Evolutionary conservation across 805 yeast genomes (phyloP), one percentile per base, ranked within the genome.

Genomic region (Phaffomyces opuntiae): DNA sequence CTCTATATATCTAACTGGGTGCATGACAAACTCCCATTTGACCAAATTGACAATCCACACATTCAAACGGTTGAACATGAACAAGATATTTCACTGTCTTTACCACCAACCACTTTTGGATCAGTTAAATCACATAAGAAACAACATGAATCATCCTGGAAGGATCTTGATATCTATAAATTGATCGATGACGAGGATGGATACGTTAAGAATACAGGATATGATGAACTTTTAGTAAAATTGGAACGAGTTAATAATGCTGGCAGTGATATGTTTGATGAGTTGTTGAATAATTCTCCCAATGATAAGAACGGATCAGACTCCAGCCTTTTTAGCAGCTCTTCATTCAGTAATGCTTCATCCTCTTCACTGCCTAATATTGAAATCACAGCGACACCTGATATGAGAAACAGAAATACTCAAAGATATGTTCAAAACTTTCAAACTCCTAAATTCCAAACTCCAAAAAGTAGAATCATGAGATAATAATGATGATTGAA

Each of bases 1-100:
- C 64, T 41, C 49, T 69, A 51, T 54, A 62, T 55, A 62, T 66
- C 52, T 38, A 61, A 56, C 39, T 61, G 65, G 65, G 50, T 52
- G 6, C 52, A 48, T n/a, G 64, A 60, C 40, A 52, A 46, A 21
- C 52, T 61, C 7, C 60, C 62, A 7, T 52, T 50, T 38, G 65
- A 61, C 34, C 54, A 54, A 4, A 51, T 61, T 9, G 63, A 60
- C 25, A 49, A 52, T 13, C 50, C 50, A 2, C 45, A 45, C 4
- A 29, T 45, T 1, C 11, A 46, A n/a, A 36, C 40, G 1, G 8
- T 50, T 3, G 56, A 49, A 13, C 51, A 50, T 14, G 59, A 55
- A 2, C 52, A 49, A 13, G 44, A 40, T n/a, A 42, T 42, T 14
- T 13, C 42, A 16, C 17, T 47, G 5, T 24, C 47, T 4, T 33